These are phyloP conservation scores for Ophiocordyceps camponoti-rufipedis DNA, from an alignment of 2,329 filamentous ascomycete genomes.

Conservation along the genomic window DNA sequence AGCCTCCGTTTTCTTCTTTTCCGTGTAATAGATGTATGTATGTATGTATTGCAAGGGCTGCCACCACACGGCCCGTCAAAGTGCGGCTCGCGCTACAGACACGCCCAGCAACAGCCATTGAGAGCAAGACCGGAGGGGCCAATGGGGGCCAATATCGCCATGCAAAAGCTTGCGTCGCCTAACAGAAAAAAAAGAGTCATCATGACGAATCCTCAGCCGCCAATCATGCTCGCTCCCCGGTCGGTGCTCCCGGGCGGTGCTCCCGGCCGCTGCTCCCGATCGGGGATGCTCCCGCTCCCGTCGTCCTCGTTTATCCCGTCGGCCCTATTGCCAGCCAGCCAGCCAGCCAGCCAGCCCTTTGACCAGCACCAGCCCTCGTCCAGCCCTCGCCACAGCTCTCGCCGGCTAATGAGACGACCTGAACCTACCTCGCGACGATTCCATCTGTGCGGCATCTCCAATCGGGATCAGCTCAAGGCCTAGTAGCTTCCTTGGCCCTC, in stretches of 20 bases:
- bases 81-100: background rate
- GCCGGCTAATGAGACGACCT: background rate
- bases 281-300: background rate
- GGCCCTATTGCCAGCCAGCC: too few species aligned
- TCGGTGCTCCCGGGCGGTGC: background rate
- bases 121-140: background rate
- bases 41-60: too few species aligned
- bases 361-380: too few species aligned
- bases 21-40: too few species aligned
- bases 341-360: too few species aligned
- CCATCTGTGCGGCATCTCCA: background rate
- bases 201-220: background rate
- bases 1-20: too few species aligned
- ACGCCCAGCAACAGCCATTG: background rate
- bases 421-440: background rate
- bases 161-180: background rate
- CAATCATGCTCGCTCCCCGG: background rate
- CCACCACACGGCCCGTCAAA: background rate
- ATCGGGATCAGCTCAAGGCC: background rate
- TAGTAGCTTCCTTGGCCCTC: background rate
- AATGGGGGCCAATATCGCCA: background rate
- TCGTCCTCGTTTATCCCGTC: background rate
- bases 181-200: background rate
- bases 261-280: background rate
- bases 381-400: background rate